A percentile compares a stretch with the other conserved stretches of the same genome.
Conservation (phyloP, 139 green algal genomes). For the Chlamydomonas schloesseri region DNA sequence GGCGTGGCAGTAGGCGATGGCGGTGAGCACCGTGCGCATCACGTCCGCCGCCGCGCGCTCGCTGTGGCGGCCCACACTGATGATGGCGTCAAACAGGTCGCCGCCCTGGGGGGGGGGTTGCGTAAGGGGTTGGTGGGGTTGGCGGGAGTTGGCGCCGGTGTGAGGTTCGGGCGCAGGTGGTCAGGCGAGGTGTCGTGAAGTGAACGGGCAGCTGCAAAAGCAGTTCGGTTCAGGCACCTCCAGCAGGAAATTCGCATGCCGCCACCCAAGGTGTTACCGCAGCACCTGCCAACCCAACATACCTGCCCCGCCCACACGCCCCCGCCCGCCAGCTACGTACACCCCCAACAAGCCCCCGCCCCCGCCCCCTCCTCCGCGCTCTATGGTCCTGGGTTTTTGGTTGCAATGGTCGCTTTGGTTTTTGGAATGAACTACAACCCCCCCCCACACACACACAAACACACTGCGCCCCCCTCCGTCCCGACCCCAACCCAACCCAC, state of each 20-base stretch:
- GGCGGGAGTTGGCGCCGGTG: neutral
- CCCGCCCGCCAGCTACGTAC: no score
- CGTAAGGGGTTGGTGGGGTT: neutral
- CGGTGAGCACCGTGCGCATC: slow-evolving; percentile 42
- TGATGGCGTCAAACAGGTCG: slow-evolving; percentile 69
- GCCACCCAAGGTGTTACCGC: no score
- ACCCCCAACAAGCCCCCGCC: no score
- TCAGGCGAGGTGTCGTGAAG: no score
- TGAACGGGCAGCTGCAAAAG: no score
- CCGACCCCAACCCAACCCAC: neutral
- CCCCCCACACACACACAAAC: neutral
- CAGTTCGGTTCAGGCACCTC: no score
- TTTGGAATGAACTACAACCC: no score
- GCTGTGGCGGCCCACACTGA: slow-evolving; percentile 16
- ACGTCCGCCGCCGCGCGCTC: slow-evolving; percentile 43
- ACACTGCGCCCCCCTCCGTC: slow-evolving; percentile 56
- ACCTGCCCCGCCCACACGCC: no score
- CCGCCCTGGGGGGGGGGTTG: slow-evolving; percentile 44
- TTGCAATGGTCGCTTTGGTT: no score
- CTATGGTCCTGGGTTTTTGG: neutral
- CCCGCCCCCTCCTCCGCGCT: no score
- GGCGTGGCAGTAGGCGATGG: slow-evolving; percentile 49
- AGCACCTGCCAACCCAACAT: no score
- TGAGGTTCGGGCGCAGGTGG: neutral
- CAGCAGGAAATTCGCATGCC: no score